Conservation (phyloP, 192 early-diverging fungal species). For the Backusella liffmaniae region DNA sequence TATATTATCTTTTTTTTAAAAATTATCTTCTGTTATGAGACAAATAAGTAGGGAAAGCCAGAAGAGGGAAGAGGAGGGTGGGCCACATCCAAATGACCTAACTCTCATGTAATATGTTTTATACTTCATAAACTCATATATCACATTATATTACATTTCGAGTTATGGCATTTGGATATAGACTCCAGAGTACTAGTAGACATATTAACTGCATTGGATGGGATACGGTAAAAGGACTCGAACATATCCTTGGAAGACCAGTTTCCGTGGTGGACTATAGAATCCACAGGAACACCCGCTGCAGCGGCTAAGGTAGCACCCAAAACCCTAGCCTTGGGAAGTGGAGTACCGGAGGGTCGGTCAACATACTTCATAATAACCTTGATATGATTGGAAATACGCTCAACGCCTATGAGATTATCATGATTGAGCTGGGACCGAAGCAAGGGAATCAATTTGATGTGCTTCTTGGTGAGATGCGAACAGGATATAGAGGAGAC, state of each 20-base stretch:
- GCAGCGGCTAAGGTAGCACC: not conserved
- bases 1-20: no score
- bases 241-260: not conserved
- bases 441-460: not conserved
- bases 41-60: no score
- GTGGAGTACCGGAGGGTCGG: not conserved
- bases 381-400: not conserved
- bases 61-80: no score
- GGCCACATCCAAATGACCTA: no score
- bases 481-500: no score
- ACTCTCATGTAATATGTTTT: not conserved
- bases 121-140: not conserved
- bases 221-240: not conserved
- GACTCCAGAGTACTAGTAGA: not conserved
- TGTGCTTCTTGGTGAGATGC: not conserved
- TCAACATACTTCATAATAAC: not conserved
- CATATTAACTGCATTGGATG: not conserved
- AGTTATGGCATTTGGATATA: not conserved
- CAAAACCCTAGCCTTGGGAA: not conserved
- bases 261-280: not conserved
- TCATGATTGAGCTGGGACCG: not conserved
- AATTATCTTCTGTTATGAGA: no score
- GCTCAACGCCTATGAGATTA: not conserved
- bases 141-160: not conserved
- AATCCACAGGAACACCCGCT: not conserved